phyloP scores from a whole-genome alignment of 2,329 filamentous ascomycete species.

The Curvularia verruculosa region DNA sequence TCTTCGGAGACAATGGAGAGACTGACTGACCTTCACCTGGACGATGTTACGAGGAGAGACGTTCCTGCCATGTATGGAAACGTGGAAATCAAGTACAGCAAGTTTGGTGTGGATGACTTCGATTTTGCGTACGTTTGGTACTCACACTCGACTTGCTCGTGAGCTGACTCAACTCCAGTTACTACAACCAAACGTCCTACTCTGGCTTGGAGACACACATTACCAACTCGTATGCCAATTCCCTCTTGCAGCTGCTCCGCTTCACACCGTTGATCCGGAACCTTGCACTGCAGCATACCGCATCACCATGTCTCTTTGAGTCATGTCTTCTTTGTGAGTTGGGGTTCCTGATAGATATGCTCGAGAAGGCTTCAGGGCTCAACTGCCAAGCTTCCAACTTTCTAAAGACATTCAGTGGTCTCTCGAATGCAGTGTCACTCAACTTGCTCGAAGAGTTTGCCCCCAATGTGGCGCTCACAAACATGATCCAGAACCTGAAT shows the following conservation, averaged over 20 bases:
- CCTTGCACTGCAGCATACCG: conserved; percentile 84
- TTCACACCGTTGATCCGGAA: conserved; percentile 91
- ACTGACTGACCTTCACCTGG: conserved; percentile 71
- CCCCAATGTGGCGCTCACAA: conserved; percentile 73
- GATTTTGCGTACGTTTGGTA: conserved; percentile 76
- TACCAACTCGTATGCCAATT: conserved; percentile 93
- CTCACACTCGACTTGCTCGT: background rate
- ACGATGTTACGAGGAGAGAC: conserved; percentile 75
- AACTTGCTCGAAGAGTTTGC: conserved; percentile 85
- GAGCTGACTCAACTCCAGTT: conserved; percentile 58
- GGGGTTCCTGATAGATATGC: conserved; percentile 96
- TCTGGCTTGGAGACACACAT: conserved; percentile 97
- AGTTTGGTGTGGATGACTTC: conserved; percentile 98
- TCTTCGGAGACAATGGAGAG: conserved; percentile 65
- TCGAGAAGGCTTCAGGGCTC: conserved; percentile 90
- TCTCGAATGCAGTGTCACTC: conserved; percentile 75
- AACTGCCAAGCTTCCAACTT: conserved; percentile 97
- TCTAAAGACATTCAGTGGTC: conserved; percentile 83
- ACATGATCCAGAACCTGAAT: conserved; percentile 84
- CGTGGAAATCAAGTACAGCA: conserved; percentile 98
- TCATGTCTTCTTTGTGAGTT: conserved; percentile 90
- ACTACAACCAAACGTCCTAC: conserved; percentile 91
- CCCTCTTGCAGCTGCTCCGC: conserved; percentile 86
- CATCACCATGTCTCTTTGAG: conserved; percentile 81
- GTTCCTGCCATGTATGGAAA: conserved; percentile 89